These are phyloP conservation scores for Rhizopus delemar DNA, from an alignment of 371 early-diverging fungal genomes.

Conservation along the genomic window DNA sequence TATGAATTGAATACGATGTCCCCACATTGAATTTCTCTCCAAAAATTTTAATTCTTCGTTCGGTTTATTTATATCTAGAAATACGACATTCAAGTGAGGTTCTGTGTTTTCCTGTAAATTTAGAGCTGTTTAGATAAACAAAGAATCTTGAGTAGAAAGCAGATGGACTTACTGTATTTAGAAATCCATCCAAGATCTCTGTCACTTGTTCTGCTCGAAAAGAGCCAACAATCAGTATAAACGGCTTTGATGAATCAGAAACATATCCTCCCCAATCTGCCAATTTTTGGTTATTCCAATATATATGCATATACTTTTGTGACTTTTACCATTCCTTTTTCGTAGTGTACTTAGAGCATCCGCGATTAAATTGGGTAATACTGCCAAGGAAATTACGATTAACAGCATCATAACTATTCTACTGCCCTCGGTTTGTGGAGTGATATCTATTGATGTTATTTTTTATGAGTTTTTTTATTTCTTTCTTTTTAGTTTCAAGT, in stretches of 20 bases:
- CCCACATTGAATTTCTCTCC: slow-evolving; percentile 47
- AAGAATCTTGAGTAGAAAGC: background rate
- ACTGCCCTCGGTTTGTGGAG: slow-evolving; percentile 61
- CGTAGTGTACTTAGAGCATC: slow-evolving; percentile 59
- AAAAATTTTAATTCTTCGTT: slow-evolving; percentile 53
- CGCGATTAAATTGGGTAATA: slow-evolving; percentile 63
- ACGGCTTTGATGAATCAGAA: slow-evolving; percentile 47
- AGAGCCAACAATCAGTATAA: slow-evolving; percentile 69
- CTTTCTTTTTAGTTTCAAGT: background rate
- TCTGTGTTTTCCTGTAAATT: slow-evolving; percentile 42
- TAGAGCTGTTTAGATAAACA: background rate
- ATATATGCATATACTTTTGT: background rate
- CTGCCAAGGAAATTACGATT: slow-evolving; percentile 66
- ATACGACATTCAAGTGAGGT: slow-evolving; percentile 52
- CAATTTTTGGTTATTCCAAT: background rate
- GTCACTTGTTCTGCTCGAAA: slow-evolving; percentile 53
- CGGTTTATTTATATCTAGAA: slow-evolving; percentile 56
- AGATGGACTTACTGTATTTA: slow-evolving; percentile 49
- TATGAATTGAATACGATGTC: slow-evolving; percentile 41
- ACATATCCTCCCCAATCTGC: slow-evolving; percentile 51
- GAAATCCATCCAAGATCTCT: slow-evolving; percentile 64
- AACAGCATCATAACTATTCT: slow-evolving; percentile 68
- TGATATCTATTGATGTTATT: slow-evolving; percentile 57
- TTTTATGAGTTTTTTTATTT: background rate
- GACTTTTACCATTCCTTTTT: slow-evolving; percentile 42